Conservation (phyloP, 2,329 filamentous ascomycete genomes). For the Byssochlamys sp. region DNA sequence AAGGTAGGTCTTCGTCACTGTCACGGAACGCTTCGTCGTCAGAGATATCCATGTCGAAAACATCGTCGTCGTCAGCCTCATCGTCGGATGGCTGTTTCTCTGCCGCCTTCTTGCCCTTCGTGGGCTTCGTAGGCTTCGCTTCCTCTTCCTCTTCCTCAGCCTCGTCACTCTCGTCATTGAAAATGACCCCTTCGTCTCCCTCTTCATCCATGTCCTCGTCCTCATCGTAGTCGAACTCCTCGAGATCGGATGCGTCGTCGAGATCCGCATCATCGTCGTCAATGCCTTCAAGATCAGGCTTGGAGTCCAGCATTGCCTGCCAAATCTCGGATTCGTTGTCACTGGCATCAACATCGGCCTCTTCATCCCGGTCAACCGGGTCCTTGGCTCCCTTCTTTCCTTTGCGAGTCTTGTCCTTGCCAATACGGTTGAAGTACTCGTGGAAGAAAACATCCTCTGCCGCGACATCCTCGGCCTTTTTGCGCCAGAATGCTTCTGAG, state of each 20-base stretch:
- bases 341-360: slow-evolving; percentile 43
- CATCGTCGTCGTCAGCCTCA: slow-evolving; percentile 47
- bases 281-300: slow-evolving; percentile 64
- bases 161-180: slow-evolving; percentile 40
- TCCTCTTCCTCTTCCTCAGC: slow-evolving; percentile 42
- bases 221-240: slow-evolving; percentile 44
- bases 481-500: slow-evolving; percentile 80
- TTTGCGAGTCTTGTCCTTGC: slow-evolving; percentile 53
- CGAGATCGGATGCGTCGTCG: slow-evolving; percentile 47
- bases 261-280: slow-evolving; percentile 50
- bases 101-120: slow-evolving; percentile 20
- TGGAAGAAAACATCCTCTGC: slow-evolving; percentile 97
- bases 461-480: slow-evolving; percentile 75
- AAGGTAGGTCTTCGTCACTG: slow-evolving; percentile 47
- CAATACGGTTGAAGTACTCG: slow-evolving; percentile 75
- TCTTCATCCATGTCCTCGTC: slow-evolving; percentile 34
- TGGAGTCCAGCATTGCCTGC: slow-evolving; percentile 75
- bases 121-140: slow-evolving; percentile 26
- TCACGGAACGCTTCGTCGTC: slow-evolving; percentile 40
- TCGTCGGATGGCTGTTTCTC: slow-evolving; percentile 25
- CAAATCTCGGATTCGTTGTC: slow-evolving; percentile 73
- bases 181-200: slow-evolving; percentile 36
- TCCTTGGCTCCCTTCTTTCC: slow-evolving; percentile 44
- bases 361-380: slow-evolving; percentile 31
- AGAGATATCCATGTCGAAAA: slow-evolving; percentile 41